Evolutionary conservation across 805 yeast genomes (phyloP), one percentile per base, ranked within the genome.

Genomic region (Candida boidinii): DNA sequence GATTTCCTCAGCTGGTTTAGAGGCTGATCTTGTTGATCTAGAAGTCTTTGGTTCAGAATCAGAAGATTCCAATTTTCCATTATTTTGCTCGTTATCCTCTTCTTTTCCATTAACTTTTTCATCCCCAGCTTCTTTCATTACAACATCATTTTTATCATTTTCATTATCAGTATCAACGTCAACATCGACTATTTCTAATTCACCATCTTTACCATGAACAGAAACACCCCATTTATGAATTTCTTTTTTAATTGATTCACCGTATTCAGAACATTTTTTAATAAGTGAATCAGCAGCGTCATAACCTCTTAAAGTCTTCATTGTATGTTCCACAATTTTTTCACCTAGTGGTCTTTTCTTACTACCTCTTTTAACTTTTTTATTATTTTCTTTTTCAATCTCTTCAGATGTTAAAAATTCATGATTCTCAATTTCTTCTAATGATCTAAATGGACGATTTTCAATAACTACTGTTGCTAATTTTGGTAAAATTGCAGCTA

Each of bases 231-330:
- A 90, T 39, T 71, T 68, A 30, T 64, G 64, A 59, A 92, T 84
- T 40, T 84, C 92, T 10, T 60, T 54, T 5, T 86, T 67, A 36
- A 92, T 86, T 7, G 65, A 54, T 12, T 68, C 63, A 36, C 96
- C 95, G 43, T 82, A 79, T 13, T 73, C 70, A 8, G 87, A 76
- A 61, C 99, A 92, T 43, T 76, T 73, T 38, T 76, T 76, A 39
- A 92, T 85, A 43, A 92, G 64, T n/a, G 94, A 80, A 46, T 90
- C 97, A 28, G 92, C 95, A 0, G 98, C 97, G 39, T 78, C 79
- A 53, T 92, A 92, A 5, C 97, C 97, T 46, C 76, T 74, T 41
- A 92, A 64, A 12, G 86, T 79, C 41, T 69, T 62, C 29, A 72
- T 71, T 4, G 88, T 71, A 25, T 73, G 79, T 42, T 80, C 90